Evolutionary conservation across 441 rosid genomes (phyloP).

Genomic region (Raphanus hybrid): DNA sequence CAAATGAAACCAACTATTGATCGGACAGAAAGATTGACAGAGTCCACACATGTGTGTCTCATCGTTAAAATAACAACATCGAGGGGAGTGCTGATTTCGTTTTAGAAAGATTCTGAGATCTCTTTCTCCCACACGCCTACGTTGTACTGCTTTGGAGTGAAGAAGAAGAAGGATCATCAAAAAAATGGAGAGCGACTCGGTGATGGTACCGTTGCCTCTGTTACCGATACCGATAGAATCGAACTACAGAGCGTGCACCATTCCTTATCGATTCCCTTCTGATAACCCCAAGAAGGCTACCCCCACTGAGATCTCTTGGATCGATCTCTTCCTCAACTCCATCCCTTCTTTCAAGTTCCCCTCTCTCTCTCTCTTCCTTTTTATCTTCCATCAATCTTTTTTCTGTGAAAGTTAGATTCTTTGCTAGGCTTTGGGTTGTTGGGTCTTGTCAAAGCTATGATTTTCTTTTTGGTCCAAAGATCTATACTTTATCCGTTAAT

Average conservation of each 20-base stretch:
- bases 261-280: conserved; percentile 89
- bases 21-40: conserved; percentile 7
- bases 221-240: conserved; percentile 74
- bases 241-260: conserved; percentile 81
- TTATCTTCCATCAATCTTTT: neutral
- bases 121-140: neutral
- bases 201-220: conserved; percentile 79
- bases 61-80: neutral
- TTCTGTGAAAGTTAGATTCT: neutral
- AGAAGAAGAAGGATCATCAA: neutral
- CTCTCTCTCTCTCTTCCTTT: neutral
- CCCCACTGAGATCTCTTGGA: conserved; percentile 86
- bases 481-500: neutral
- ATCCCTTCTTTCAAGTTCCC: conserved; percentile 84
- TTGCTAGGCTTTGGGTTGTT: neutral
- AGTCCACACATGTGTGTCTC: conserved; percentile 11
- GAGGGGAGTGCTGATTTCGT: neutral
- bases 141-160: neutral
- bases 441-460: conserved; percentile 19
- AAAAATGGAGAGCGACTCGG: conserved; percentile 90
- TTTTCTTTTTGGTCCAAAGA: neutral
- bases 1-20: neutral
- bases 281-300: conserved; percentile 83
- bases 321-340: conserved; percentile 80
- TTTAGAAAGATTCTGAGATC: neutral